Conservation (phyloP, 371 early-diverging fungal genomes). For the Actinomucor elegans region DNA sequence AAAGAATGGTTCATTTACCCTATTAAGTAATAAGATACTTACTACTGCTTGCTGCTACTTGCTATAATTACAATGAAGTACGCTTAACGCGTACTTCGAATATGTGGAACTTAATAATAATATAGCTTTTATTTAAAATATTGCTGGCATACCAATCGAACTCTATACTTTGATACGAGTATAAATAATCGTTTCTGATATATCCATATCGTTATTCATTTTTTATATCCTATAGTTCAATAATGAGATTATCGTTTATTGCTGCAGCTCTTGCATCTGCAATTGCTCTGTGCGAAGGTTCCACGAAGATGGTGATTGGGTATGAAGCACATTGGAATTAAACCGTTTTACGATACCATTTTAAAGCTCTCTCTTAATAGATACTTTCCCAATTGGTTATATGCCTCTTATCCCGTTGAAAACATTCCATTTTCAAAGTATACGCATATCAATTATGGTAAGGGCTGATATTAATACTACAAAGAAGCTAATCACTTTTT, state of each 20-base stretch:
- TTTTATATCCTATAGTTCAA: not conserved
- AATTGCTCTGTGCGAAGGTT: slow-evolving; percentile 24
- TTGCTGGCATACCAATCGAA: slow-evolving; percentile 14
- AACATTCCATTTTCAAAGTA: slow-evolving; percentile 50
- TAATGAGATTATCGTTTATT: slow-evolving; percentile 20
- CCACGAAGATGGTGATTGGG: slow-evolving; percentile 37
- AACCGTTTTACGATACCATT: too few species aligned
- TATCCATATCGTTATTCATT: not conserved
- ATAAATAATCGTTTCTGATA: not conserved
- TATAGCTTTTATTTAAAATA: slow-evolving; percentile 27
- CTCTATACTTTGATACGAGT: too few species aligned
- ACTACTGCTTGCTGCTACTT: too few species aligned
- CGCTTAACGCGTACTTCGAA: too few species aligned
- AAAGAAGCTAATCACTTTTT: not conserved
- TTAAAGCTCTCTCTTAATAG: slow-evolving; percentile 28
- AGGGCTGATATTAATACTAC: not conserved
- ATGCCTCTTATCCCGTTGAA: slow-evolving; percentile 47
- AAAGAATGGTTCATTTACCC: too few species aligned
- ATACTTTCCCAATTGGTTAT: slow-evolving; percentile 65
- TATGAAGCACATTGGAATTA: slow-evolving; percentile 3
- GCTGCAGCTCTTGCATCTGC: slow-evolving; percentile 22
- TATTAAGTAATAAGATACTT: too few species aligned
- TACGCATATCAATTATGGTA: slow-evolving; percentile 69
- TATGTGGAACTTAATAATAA: too few species aligned
- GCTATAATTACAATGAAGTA: too few species aligned